These are phyloP conservation scores for Sherardia arvensis DNA, from an alignment of 257 asterid species.

Conservation along the genomic window DNA sequence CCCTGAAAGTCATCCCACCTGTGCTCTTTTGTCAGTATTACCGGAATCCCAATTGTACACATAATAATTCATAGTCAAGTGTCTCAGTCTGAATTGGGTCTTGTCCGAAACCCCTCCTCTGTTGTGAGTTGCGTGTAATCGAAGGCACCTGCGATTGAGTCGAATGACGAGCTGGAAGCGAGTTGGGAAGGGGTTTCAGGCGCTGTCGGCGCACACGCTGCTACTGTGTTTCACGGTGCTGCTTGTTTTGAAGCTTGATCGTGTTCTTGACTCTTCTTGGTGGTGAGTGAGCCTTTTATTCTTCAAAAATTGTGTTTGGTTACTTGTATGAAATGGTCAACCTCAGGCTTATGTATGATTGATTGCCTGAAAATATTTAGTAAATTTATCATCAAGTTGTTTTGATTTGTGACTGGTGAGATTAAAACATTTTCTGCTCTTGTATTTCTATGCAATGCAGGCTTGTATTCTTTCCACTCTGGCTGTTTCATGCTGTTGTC, in stretches of 20 bases:
- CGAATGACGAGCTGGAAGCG: slow-evolving; percentile 88
- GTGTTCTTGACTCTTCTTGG: slow-evolving; percentile 58
- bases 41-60: neutral
- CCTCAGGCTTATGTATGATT: neutral
- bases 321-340: neutral
- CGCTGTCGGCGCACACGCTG: slow-evolving; percentile 60
- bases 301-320: neutral
- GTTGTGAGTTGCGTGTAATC: neutral
- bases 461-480: slow-evolving; percentile 83
- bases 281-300: slow-evolving; percentile 40
- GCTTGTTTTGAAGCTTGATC: slow-evolving; percentile 89
- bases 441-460: slow-evolving; percentile 38
- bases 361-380: neutral
- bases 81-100: neutral
- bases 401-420: neutral
- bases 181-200: slow-evolving; percentile 76
- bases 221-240: slow-evolving; percentile 61
- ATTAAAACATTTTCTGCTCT: slow-evolving; percentile 8
- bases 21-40: neutral
- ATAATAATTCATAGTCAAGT: neutral
- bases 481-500: slow-evolving; percentile 90
- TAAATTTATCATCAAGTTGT: neutral
- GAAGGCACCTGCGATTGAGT: neutral
- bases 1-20: neutral
- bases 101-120: neutral